These are phyloP conservation scores for Eucalyptus pumila DNA, from an alignment of 345 rosid genomes.

Conservation along the genomic window DNA sequence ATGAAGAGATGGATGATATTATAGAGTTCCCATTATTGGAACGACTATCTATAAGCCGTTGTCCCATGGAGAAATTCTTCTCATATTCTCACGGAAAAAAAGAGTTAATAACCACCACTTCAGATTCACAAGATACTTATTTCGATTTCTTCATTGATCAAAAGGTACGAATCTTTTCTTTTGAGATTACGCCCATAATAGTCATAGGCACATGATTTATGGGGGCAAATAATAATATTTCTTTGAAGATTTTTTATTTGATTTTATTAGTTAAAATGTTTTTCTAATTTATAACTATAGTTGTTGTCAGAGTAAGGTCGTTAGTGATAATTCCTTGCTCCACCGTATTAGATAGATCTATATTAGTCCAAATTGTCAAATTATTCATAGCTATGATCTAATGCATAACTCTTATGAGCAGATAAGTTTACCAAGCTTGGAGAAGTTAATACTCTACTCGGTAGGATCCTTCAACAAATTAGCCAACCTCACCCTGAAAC, in stretches of 20 bases:
- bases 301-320: not conserved
- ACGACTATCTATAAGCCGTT: too few relatives aligned
- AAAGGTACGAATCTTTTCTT: too few relatives aligned
- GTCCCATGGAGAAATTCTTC: too few relatives aligned
- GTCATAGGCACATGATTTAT: fast-evolving
- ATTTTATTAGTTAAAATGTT: not conserved
- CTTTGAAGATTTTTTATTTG: too few relatives aligned
- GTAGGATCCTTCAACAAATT: not conserved
- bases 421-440: not conserved
- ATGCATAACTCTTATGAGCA: not conserved
- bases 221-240: too few relatives aligned
- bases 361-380: not conserved
- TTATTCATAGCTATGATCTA: not conserved
- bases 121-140: too few relatives aligned
- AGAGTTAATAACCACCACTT: too few relatives aligned
- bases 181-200: not conserved
- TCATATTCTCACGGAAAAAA: too few relatives aligned
- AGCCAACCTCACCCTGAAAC: not conserved
- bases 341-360: fast-evolving
- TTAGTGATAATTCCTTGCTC: not conserved
- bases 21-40: too few relatives aligned
- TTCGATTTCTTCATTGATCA: too few relatives aligned
- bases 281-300: too few relatives aligned
- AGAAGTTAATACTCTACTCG: fast-evolving
- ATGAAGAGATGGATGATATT: too few relatives aligned